Base-by-base conservation (phyloP, 495 filamentous ascomycete species). In the Cladorrhinum samala region DNA sequence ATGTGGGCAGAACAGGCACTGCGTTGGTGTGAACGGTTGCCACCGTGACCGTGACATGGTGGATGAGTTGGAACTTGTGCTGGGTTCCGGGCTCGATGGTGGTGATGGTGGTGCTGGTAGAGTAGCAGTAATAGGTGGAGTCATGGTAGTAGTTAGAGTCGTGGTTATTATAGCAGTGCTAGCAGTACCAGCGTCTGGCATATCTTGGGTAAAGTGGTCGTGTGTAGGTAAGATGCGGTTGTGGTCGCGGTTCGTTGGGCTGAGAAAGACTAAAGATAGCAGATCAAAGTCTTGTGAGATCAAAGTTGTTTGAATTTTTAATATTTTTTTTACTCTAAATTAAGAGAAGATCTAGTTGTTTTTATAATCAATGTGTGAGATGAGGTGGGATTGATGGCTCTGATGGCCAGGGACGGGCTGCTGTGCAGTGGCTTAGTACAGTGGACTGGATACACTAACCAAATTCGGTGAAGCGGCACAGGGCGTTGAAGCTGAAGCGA, bases 1-100 rank as follows among this genome's bases (percentile, higher is more conserved):
- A 3, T 48, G 50, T 20, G 42, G 38, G 53, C 62, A 65, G 50
- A 65, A 65, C 27, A 65, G 59, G 42, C 62, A 65, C 24, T 57
- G 21, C 21, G 41, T 41, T 0, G 49, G 13, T 3, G 46, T 23
- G 24, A 53, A 59, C n/a, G 20, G 9, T 24, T 17, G 42, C n/a
- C 20, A 21, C 13, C 16, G 13, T 3, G 30, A 37, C 7, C 30
- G 6, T 7, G 6, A 6, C 7, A 21, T 9, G 19, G 17, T 13
- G 18, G 42, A 45, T 2, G 17, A 19, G 11, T 21, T 4, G 19
- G 7, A 9, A n/a, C n/a, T n/a, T n/a, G n/a, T n/a, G n/a, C n/a
- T n/a, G n/a, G n/a, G n/a, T 20, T 45, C 20, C 3, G 42, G 42
- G 18, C 16, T 45, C 17, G 42, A 45, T 3, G 42, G 13, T 19